These are phyloP conservation scores for Pichia sp. DNA, from an alignment of 1,139 yeast genomes.

Conservation along the genomic window DNA sequence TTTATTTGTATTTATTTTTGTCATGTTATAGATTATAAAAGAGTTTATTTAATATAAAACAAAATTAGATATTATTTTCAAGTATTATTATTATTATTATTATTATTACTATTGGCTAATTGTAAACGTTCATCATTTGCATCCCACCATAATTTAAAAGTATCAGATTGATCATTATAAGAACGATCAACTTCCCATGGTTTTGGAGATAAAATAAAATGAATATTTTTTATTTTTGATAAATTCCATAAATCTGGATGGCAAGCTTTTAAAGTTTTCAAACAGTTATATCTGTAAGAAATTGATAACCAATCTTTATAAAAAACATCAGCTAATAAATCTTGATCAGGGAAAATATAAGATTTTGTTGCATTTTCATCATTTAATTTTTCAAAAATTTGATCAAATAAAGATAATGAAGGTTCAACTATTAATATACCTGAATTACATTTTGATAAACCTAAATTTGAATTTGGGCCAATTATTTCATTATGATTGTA, in stretches of 20 bases:
- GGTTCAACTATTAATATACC: slow-evolving; percentile 49
- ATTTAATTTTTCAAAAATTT: slow-evolving; percentile 34
- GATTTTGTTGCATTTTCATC: slow-evolving; percentile 31
- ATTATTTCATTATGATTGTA: slow-evolving; percentile 14
- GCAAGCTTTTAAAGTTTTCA: slow-evolving; percentile 41
- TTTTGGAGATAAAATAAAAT: slow-evolving; percentile 49
- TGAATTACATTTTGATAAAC: slow-evolving; percentile 46
- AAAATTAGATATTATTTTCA: too few species aligned
- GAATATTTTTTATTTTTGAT: slow-evolving; percentile 44
- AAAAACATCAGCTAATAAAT: slow-evolving; percentile 47
- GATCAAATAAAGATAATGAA: slow-evolving; percentile 29
- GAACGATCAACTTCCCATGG: slow-evolving; percentile 46
- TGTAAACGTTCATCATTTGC: slow-evolving; percentile 34
- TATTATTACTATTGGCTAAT: slow-evolving; percentile 1
- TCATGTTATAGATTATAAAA: too few species aligned
- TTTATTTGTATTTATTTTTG: too few species aligned
- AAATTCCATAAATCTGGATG: slow-evolving; percentile 43
- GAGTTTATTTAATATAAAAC: too few species aligned
- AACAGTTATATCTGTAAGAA: slow-evolving; percentile 46
- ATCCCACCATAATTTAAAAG: slow-evolving; percentile 38
- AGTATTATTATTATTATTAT: too few species aligned
- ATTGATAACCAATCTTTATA: slow-evolving; percentile 42
- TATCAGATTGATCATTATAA: slow-evolving; percentile 26
- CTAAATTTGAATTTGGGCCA: slow-evolving; percentile 38
- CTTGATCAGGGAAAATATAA: slow-evolving; percentile 53